phyloP scores from a whole-genome alignment of 345 rosid genomes.

The Aquilaria malaccensis region DNA sequence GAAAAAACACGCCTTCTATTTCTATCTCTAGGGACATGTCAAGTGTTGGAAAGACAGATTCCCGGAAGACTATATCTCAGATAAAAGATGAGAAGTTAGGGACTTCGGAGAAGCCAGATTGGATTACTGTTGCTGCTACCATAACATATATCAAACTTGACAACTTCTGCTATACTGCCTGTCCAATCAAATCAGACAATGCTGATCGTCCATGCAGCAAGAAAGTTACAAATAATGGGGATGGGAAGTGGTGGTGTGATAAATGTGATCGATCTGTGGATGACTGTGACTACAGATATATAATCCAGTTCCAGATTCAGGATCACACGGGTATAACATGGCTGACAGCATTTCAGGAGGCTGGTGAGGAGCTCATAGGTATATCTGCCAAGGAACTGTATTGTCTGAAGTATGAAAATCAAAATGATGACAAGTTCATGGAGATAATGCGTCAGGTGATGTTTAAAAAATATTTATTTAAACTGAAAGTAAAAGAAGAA shows the following conservation, averaged over 20 bases:
- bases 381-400: slow-evolving; percentile 75
- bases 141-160: slow-evolving; percentile 59
- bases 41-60: slow-evolving; percentile 43
- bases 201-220: slow-evolving; percentile 84
- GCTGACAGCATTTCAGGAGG: slow-evolving; percentile 91
- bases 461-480: slow-evolving; percentile 59
- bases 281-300: slow-evolving; percentile 81
- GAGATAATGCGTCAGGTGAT: slow-evolving; percentile 56
- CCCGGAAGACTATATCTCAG: slow-evolving; percentile 60
- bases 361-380: slow-evolving; percentile 83
- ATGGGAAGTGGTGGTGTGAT: slow-evolving; percentile 91
- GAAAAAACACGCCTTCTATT: slow-evolving; percentile 43
- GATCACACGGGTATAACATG: slow-evolving; percentile 83
- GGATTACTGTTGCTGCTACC: slow-evolving; percentile 68
- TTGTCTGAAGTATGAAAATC: slow-evolving; percentile 46
- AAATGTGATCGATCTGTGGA: slow-evolving; percentile 61
- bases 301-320: slow-evolving; percentile 83
- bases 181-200: slow-evolving; percentile 48
- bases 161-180: slow-evolving; percentile 90
- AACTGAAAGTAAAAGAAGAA: slow-evolving; percentile 93
- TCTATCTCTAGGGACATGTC: slow-evolving; percentile 73
- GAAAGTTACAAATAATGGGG: slow-evolving; percentile 87
- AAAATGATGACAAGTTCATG: slow-evolving; percentile 62
- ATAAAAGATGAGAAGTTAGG: slow-evolving; percentile 92
- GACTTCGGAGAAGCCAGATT: slow-evolving; percentile 92